These are phyloP conservation scores for Tritrichomonas foetus DNA, from an alignment of 208 protist species.

Conservation along the genomic window DNA sequence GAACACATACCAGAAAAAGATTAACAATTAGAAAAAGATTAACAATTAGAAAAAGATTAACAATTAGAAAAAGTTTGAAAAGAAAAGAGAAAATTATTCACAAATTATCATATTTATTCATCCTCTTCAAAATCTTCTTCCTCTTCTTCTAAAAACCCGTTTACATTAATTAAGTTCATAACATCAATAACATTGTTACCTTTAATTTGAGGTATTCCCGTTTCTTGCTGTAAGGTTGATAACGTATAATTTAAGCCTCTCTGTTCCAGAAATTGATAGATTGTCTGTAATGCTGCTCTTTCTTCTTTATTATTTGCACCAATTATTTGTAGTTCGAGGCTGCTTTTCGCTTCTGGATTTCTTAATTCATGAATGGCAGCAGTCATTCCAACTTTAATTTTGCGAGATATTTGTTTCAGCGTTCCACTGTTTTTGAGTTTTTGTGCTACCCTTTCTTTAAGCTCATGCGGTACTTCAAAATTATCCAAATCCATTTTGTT, in stretches of 20 bases:
- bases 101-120: no score
- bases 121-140: no score
- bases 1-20: no score
- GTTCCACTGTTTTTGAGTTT: not conserved
- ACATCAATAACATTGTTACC: no score
- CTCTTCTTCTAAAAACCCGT: no score
- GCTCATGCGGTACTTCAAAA: not conserved
- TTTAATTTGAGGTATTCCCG: not conserved
- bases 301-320: not conserved
- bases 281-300: not conserved
- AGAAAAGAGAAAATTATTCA: no score
- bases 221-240: slow-evolving; percentile 8
- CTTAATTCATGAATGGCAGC: not conserved
- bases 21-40: no score
- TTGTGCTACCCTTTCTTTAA: slow-evolving; percentile 19
- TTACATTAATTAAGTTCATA: no score
- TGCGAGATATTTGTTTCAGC: not conserved
- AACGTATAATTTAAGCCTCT: not conserved
- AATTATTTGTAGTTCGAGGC: not conserved
- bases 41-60: no score
- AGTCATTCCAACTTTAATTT: slow-evolving; percentile 31
- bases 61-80: no score
- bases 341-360: not conserved
- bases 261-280: not conserved
- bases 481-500: no score